Evolutionary conservation across 768 basidiomycete genomes (phyloP).

Genomic region (Psilocybe azurescens): DNA sequence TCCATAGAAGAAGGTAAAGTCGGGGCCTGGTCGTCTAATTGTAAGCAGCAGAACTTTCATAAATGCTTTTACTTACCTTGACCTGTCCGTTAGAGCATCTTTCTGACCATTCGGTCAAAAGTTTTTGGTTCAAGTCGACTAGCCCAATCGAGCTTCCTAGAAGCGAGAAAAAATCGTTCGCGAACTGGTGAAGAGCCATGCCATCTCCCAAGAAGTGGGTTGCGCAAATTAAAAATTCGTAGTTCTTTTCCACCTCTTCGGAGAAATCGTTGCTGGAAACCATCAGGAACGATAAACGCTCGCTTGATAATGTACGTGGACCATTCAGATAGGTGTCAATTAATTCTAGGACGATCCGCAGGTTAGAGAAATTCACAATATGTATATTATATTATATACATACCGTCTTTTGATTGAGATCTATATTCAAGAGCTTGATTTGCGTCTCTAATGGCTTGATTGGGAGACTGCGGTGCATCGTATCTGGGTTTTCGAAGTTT

Average conservation of each 20-base stretch:
- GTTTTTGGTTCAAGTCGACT: constrained; percentile 27
- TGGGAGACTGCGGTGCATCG: constrained; percentile 20
- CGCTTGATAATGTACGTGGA: constrained; percentile 69
- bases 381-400: neutral
- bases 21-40: constrained; percentile 9
- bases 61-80: neutral
- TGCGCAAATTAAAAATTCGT: constrained; percentile 74
- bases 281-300: constrained; percentile 70
- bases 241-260: constrained; percentile 33
- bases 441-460: constrained; percentile 19
- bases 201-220: constrained; percentile 89
- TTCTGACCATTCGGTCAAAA: constrained; percentile 40
- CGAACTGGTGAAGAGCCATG: constrained; percentile 83
- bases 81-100: constrained; percentile 15
- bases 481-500: constrained; percentile 29
- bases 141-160: constrained; percentile 46
- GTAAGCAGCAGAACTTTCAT: neutral
- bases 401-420: constrained; percentile 59
- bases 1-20: constrained; percentile 29
- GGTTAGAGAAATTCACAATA: neutral
- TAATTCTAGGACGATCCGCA: constrained; percentile 45
- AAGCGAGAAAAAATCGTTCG: constrained; percentile 78
- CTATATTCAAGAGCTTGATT: constrained; percentile 48
- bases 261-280: constrained; percentile 29
- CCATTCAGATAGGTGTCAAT: constrained; percentile 81